Evolutionary conservation across 2,329 filamentous ascomycete genomes (phyloP), one percentile per base, ranked within the genome.

Genomic region (Colletotrichum cereale): DNA sequence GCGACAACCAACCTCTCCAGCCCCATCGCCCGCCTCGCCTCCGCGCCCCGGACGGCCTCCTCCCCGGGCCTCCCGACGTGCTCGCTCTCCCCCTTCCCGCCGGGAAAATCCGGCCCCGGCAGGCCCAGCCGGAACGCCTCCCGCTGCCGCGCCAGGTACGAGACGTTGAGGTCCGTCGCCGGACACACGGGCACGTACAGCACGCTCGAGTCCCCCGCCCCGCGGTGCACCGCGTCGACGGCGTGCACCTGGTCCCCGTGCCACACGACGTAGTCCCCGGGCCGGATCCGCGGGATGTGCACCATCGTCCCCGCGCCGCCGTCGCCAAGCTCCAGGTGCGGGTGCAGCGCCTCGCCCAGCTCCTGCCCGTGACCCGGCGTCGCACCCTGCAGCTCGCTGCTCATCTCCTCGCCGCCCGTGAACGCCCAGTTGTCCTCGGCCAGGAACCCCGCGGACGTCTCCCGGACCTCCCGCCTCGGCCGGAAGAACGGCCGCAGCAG

Each of bases 171-270:
- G 64, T 91, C 88, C 0, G 94, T 97, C 38, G 94, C 86, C 0
- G 95, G 95, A 66, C 93, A 96, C 0, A 93, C 91, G 0, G 95
- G 95, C 66, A 98, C 97, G 77, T 98, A 98, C 71, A 98, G 78
- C 0, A 97, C 95, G 75, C 91, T 95, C 0, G 93, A 94, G 80
- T 98, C 95, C 0, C 84, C 81, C 2, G 82, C 85, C 1, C 95
- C 96, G 1, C 81, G 81, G 78, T 98, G 95, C 1, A 91, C 85
- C 74, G 89, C 91, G 82, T 98, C 95, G 0, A 98, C 95, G 0
- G 94, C 89, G 79, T 97, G 95, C 60, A 97, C 92, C 4, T 83
- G 86, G 78, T 95, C 93, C 79, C 93, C 96, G 79, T 97, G 94
- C 94, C 94, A 97, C 3, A 90, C 90, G 2, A 97, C 91, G 76